phyloP scores from a whole-genome alignment of 1,284 basidiomycete genomes.

The Flammula alnicola region DNA sequence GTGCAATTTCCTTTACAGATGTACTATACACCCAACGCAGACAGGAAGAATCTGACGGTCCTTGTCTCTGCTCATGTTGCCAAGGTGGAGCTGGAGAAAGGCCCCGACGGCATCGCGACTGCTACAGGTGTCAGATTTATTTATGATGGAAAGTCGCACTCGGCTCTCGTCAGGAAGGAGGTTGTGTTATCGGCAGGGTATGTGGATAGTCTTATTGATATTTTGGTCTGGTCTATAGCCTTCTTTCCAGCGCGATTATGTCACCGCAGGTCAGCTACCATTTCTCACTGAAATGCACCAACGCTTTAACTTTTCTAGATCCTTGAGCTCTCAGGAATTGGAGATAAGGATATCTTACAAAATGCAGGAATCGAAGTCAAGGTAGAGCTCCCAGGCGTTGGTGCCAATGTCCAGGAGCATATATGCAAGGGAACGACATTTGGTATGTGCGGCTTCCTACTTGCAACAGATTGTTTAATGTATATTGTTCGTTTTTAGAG shows the following conservation, averaged over 20 bases:
- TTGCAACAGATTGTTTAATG: too few relatives aligned
- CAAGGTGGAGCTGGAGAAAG: slow-evolving; percentile 1
- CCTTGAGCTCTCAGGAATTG: slow-evolving; percentile 13
- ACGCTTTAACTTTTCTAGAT: not conserved
- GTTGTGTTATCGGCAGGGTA: slow-evolving; percentile 12
- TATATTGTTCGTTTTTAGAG: slow-evolving; percentile 2
- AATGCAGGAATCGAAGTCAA: slow-evolving; percentile 7
- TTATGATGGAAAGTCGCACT: not conserved
- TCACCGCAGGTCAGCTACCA: slow-evolving; percentile 5
- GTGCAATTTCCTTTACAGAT: not conserved
- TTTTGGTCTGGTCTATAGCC: too few relatives aligned
- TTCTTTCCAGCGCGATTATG: slow-evolving; percentile 1
- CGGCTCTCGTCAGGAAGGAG: slow-evolving; percentile 1
- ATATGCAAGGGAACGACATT: slow-evolving; percentile 1
- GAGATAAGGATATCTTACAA: slow-evolving; percentile 6
- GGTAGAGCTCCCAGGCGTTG: slow-evolving; percentile 13
- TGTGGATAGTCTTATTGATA: not conserved
- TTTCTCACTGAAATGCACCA: not conserved
- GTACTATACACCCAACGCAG: slow-evolving; percentile 7
- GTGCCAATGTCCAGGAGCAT: slow-evolving; percentile 13
- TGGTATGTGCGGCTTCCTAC: not conserved
- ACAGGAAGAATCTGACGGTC: slow-evolving; percentile 7
- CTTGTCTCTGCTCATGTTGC: slow-evolving; percentile 2
- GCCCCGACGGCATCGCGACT: not conserved
- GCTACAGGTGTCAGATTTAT: slow-evolving; percentile 9